Conservation (phyloP, 2,329 filamentous ascomycete genomes). For the Calonectria pseudoreteaudii region DNA sequence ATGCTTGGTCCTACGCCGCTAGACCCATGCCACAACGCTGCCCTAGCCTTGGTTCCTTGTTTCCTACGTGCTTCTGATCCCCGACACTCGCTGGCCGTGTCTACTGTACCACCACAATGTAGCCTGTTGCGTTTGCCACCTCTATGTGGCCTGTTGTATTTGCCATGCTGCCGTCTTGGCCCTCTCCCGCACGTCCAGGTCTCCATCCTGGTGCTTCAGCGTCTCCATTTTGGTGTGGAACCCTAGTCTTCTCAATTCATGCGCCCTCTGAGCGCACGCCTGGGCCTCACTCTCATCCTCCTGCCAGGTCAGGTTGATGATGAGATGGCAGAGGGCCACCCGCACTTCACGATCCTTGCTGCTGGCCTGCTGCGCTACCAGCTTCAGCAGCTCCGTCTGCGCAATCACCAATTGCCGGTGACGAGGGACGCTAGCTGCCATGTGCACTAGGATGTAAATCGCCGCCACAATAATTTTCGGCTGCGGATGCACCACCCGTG, state of each 20-base stretch:
- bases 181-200: conserved; percentile 85
- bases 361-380: conserved; percentile 78
- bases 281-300: conserved; percentile 78
- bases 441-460: conserved; percentile 86
- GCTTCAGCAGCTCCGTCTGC: conserved; percentile 80
- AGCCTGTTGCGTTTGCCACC: conserved; percentile 68
- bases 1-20: not conserved
- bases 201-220: conserved; percentile 73
- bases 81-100: not conserved
- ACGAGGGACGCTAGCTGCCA: conserved; percentile 82
- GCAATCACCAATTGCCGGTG: conserved; percentile 83
- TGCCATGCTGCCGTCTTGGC: conserved; percentile 84
- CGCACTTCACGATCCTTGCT: conserved; percentile 81
- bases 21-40: conserved; percentile 4
- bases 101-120: conserved; percentile 31
- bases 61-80: not conserved
- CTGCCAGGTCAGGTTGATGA: conserved; percentile 87
- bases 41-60: not conserved
- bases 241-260: conserved; percentile 77
- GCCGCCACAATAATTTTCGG: conserved; percentile 81
- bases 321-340: conserved; percentile 82
- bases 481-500: conserved; percentile 67
- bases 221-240: conserved; percentile 74
- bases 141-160: conserved; percentile 63
- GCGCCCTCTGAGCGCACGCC: conserved; percentile 74